Evolutionary conservation across 495 filamentous ascomycete genomes (phyloP).

Genomic region (Penicillium pancosmium): DNA sequence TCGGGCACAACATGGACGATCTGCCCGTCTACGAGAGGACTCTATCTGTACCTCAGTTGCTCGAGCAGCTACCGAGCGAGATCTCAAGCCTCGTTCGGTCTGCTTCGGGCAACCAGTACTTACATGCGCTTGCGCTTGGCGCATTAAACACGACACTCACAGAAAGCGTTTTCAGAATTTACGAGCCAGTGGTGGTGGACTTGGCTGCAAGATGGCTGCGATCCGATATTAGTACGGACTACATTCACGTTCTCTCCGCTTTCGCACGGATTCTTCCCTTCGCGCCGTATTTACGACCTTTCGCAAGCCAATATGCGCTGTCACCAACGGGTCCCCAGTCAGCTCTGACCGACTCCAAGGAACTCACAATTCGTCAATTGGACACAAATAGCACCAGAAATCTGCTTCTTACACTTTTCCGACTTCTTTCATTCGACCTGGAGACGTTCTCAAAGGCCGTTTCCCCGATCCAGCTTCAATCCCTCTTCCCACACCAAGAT

Average conservation of each 20-base stretch:
- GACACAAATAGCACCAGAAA: conserved; percentile 36
- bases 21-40: conserved; percentile 49
- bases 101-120: conserved; percentile 63
- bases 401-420: conserved; percentile 69
- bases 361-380: conserved; percentile 40
- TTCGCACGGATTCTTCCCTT: conserved; percentile 81
- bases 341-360: conserved; percentile 41
- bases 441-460: conserved; percentile 63
- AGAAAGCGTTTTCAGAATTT: conserved; percentile 67
- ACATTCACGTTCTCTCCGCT: conserved; percentile 61
- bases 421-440: conserved; percentile 75
- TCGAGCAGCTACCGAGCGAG: conserved; percentile 64
- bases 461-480: conserved; percentile 65
- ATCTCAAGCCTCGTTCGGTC: conserved; percentile 64
- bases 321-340: conserved; percentile 46
- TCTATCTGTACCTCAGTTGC: conserved; percentile 48
- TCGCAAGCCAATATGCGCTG: conserved; percentile 49
- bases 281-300: conserved; percentile 65
- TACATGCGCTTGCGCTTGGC: conserved; percentile 67
- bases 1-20: conserved; percentile 45
- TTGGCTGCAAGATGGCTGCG: conserved; percentile 74
- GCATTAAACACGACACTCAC: conserved; percentile 68
- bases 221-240: conserved; percentile 45
- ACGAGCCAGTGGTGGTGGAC: conserved; percentile 75
- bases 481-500: conserved; percentile 64